phyloP scores from a whole-genome alignment of 495 filamentous ascomycete genomes.

The Endocarpon pusillum region DNA sequence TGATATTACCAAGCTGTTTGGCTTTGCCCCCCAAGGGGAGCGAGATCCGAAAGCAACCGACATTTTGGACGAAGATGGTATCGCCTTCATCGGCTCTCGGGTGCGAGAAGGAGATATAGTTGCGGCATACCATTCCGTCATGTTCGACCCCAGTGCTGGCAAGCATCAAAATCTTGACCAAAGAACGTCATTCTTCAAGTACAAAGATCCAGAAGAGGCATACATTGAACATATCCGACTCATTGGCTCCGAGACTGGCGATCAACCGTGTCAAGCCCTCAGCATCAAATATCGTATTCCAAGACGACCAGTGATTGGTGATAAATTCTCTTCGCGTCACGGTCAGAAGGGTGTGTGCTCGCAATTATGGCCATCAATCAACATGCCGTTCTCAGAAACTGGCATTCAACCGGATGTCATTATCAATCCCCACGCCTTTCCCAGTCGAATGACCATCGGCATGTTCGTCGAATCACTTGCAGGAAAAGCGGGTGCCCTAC shows the following conservation, averaged over 20 bases:
- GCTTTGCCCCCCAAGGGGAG: constrained; percentile 57
- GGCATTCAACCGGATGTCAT: constrained; percentile 96
- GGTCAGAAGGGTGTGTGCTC: constrained; percentile 58
- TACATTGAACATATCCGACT: constrained; percentile 88
- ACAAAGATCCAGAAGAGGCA: constrained; percentile 75
- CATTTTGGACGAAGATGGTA: constrained; percentile 68
- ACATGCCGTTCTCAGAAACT: constrained; percentile 96
- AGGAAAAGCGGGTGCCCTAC: constrained; percentile 83
- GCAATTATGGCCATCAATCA: constrained; percentile 85
- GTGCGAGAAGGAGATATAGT: constrained; percentile 68
- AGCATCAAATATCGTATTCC: constrained; percentile 88
- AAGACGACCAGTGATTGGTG: constrained; percentile 76
- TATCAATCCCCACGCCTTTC: constrained; percentile 99
- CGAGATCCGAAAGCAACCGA: constrained; percentile 45
- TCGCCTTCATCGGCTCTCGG: constrained; percentile 59
- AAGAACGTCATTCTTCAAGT: constrained; percentile 66
- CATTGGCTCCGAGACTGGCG: constrained; percentile 64
- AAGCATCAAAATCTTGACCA: constrained; percentile 57
- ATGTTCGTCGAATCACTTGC: constrained; percentile 98
- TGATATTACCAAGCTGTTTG: constrained; percentile 58
- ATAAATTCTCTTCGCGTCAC: constrained; percentile 42
- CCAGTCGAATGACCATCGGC: constrained; percentile 99
- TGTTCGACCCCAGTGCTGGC: constrained; percentile 45
- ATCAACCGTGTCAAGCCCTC: constrained; percentile 65
- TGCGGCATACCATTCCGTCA: constrained; percentile 78